phyloP scores from a whole-genome alignment of 805 yeast genomes.

The Naumovozyma castellii region DNA sequence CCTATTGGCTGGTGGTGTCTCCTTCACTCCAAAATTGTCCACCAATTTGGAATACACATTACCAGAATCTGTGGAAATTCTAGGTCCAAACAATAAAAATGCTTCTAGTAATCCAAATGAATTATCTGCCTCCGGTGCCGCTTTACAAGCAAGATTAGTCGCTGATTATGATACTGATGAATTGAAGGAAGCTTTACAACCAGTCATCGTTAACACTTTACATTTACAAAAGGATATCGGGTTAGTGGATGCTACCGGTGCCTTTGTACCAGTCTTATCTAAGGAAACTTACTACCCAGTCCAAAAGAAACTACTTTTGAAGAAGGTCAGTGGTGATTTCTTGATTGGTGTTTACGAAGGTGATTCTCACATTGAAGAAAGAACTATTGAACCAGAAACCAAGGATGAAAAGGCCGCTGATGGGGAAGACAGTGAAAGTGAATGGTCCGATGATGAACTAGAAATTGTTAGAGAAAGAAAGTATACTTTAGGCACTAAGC shows the following conservation, averaged over 20 bases:
- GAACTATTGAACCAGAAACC: constrained; percentile 60
- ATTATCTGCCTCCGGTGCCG: constrained; percentile 87
- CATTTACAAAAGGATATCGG: constrained; percentile 83
- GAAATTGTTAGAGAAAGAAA: constrained; percentile 71
- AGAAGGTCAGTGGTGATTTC: constrained; percentile 51
- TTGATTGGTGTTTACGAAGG: constrained; percentile 75
- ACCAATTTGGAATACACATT: constrained; percentile 61
- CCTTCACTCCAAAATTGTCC: constrained; percentile 87
- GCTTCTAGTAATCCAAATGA: constrained; percentile 85
- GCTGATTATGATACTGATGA: constrained; percentile 81
- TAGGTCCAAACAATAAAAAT: constrained; percentile 67
- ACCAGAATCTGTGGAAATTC: constrained; percentile 60
- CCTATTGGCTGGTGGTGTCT: constrained; percentile 84
- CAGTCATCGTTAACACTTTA: constrained; percentile 74
- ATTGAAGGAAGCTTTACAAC: constrained; percentile 68
- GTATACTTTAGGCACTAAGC: constrained; percentile 58
- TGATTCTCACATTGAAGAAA: constrained; percentile 72
- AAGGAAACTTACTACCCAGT: constrained; percentile 87
- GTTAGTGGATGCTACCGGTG: constrained; percentile 61
- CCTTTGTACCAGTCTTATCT: constrained; percentile 62
- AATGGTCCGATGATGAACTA: constrained; percentile 69
- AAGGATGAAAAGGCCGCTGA: constrained; percentile 48
- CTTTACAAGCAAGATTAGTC: constrained; percentile 83
- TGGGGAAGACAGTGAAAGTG: constrained; percentile 39
- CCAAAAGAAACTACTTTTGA: constrained; percentile 60